Percentiles rank a stretch among this genome's conserved stretches.
Conservation (phyloP, 73 alveolate genomes). For the Paramecium tetraurelia region DNA sequence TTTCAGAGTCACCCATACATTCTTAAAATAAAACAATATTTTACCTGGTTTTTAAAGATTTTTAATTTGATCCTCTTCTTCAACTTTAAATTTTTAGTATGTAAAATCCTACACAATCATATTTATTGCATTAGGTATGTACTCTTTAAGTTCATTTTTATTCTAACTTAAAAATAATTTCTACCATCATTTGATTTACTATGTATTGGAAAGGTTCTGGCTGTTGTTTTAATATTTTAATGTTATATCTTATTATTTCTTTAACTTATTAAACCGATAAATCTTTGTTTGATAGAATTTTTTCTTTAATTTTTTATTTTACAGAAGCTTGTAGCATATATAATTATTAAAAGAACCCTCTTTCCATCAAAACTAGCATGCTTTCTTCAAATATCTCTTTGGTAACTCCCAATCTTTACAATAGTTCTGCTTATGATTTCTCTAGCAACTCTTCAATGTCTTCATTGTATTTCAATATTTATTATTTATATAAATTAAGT, state of each 20-base stretch:
- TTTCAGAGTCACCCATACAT: constrained; percentile 17
- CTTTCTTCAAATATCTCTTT: constrained; percentile 20
- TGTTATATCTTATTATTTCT: not conserved
- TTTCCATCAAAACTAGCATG: constrained; percentile 26
- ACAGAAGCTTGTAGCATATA: constrained; percentile 34
- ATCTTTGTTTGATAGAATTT: not conserved
- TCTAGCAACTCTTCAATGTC: constrained; percentile 25
- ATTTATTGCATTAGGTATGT: constrained; percentile 18
- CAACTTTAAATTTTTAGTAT: not conserved
- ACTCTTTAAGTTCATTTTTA: not conserved
- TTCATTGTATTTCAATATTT: not conserved
- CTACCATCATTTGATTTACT: not conserved
- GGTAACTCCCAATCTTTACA: not conserved
- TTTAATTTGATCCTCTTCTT: constrained; percentile 37
- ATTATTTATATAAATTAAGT: not conserved
- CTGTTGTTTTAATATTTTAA: not conserved
- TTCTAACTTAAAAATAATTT: not conserved
- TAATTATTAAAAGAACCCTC: constrained; percentile 37
- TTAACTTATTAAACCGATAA: not conserved
- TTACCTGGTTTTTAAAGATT: not conserved
- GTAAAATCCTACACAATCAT: constrained; percentile 14
- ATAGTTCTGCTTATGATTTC: constrained; percentile 7
- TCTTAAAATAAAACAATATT: not conserved
- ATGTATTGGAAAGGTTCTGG: constrained; percentile 19
- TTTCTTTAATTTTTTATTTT: constrained; percentile 36